Conservation (phyloP, 306 rosid species). For the Vicia villosa region DNA sequence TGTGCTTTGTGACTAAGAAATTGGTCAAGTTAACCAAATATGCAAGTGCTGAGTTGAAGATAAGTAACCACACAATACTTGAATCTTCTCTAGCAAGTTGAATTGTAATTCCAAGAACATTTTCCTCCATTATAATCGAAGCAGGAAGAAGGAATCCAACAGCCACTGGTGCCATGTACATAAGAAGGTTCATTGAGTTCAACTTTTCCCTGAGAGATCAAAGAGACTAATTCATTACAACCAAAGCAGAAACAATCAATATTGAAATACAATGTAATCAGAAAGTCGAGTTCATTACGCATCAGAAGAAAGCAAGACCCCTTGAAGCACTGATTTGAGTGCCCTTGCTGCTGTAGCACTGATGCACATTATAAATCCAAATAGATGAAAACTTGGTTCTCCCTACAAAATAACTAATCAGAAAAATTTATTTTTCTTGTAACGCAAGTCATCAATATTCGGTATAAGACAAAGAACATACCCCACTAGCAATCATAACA, state of each 20-base stretch:
- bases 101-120: slow-evolving; percentile 47
- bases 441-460: no score
- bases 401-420: slow-evolving; percentile 26
- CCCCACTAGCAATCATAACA: slow-evolving; percentile 56
- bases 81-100: slow-evolving; percentile 51
- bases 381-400: slow-evolving; percentile 59
- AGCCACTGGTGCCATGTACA: slow-evolving; percentile 59
- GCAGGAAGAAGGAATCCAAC: slow-evolving; percentile 54
- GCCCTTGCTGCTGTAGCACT: slow-evolving; percentile 58
- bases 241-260: neutral
- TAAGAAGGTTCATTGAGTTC: slow-evolving; percentile 54
- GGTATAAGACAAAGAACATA: slow-evolving; percentile 3
- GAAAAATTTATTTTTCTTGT: no score
- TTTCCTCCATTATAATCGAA: slow-evolving; percentile 49
- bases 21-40: slow-evolving; percentile 59
- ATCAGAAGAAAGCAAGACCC: slow-evolving; percentile 55
- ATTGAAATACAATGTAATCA: slow-evolving; percentile 16
- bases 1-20: slow-evolving; percentile 68
- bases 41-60: slow-evolving; percentile 50
- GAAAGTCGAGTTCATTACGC: slow-evolving; percentile 42
- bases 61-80: slow-evolving; percentile 43
- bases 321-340: slow-evolving; percentile 59
- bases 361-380: slow-evolving; percentile 57
- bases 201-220: slow-evolving; percentile 48
- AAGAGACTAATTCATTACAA: slow-evolving; percentile 32